A percentile compares a stretch with the other conserved stretches of the same genome.
These are phyloP conservation scores for Wallemia hederae DNA, from an alignment of 1,284 basidiomycete genomes.

Conservation along the genomic window DNA sequence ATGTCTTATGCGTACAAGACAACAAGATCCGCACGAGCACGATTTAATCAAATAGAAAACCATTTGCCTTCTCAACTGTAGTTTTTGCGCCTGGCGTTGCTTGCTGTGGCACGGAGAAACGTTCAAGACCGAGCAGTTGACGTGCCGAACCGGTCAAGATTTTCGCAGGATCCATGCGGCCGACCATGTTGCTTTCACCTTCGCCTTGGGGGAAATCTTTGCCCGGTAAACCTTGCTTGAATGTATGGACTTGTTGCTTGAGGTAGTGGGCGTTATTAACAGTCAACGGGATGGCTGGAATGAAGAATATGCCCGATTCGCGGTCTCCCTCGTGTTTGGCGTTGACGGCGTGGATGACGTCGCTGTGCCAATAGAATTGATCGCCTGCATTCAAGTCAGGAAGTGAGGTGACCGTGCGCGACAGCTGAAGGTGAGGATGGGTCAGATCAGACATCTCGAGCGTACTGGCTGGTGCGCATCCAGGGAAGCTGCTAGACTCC, in stretches of 20 bases:
- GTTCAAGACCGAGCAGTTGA: background rate
- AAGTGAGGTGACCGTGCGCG: slow-evolving; percentile 37
- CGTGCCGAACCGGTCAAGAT: slow-evolving; percentile 10
- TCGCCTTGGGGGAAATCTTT: slow-evolving; percentile 47
- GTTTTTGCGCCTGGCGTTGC: background rate
- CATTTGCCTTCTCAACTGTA: background rate
- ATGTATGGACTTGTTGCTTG: slow-evolving; percentile 26
- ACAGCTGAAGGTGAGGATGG: slow-evolving; percentile 39
- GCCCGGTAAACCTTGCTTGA: slow-evolving; percentile 27
- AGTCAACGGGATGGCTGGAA: slow-evolving; percentile 43
- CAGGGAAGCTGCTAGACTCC: slow-evolving; percentile 31
- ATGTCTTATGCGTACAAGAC: background rate
- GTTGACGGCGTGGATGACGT: slow-evolving; percentile 44
- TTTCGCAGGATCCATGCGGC: slow-evolving; percentile 22
- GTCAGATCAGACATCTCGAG: slow-evolving; percentile 33
- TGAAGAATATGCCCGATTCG: slow-evolving; percentile 49
- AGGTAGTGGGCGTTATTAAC: slow-evolving; percentile 33
- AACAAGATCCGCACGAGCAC: background rate
- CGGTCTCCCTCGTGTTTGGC: slow-evolving; percentile 25
- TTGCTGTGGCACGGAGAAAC: background rate
- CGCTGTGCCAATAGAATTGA: slow-evolving; percentile 42
- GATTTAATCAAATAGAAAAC: no score
- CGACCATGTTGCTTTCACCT: slow-evolving; percentile 31
- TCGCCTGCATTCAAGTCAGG: slow-evolving; percentile 45
- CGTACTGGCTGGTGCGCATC: slow-evolving; percentile 10